phyloP scores from a whole-genome alignment of 345 rosid genomes.

The Lepidium africanum region DNA sequence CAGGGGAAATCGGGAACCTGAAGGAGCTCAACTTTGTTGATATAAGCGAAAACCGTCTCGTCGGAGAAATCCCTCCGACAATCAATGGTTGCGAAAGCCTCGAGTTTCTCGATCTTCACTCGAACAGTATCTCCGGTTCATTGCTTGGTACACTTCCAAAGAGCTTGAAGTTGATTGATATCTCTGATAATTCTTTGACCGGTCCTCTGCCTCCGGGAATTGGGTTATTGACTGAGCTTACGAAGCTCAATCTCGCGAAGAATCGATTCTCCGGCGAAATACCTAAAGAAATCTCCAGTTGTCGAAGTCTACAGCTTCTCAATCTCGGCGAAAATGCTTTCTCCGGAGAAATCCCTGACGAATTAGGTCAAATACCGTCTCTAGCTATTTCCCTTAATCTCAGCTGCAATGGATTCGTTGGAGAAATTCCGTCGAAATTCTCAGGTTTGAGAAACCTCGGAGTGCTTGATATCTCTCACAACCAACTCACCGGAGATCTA shows the following conservation, averaged over 20 bases:
- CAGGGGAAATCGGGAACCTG: conserved; percentile 49
- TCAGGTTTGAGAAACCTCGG: conserved; percentile 57
- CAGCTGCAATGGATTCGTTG: conserved; percentile 63
- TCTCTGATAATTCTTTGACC: conserved; percentile 52
- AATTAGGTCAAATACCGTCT: conserved; percentile 54
- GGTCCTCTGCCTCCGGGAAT: conserved; percentile 51
- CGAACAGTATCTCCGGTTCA: conserved; percentile 60
- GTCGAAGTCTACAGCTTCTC: conserved; percentile 62
- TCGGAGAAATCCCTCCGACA: conserved; percentile 52
- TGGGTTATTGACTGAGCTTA: conserved; percentile 56
- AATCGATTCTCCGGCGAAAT: conserved; percentile 60
- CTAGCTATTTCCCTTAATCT: conserved; percentile 75
- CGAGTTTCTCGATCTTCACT: conserved; percentile 72
- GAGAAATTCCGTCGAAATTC: conserved; percentile 52
- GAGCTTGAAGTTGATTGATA: conserved; percentile 39
- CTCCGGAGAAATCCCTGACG: conserved; percentile 55
- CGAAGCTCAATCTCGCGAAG: conserved; percentile 57
- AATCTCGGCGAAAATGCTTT: conserved; percentile 61
- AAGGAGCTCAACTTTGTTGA: conserved; percentile 66
- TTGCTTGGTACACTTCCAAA: conserved; percentile 41
- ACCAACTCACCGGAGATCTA: conserved; percentile 62
- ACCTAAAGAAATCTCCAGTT: conserved; percentile 58
- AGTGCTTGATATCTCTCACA: conserved; percentile 61
- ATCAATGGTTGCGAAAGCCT: conserved; percentile 59
- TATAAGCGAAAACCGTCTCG: conserved; percentile 54